Evolutionary conservation across 2,329 filamentous ascomycete species (phyloP).

Genomic region (Beauveria australis): DNA sequence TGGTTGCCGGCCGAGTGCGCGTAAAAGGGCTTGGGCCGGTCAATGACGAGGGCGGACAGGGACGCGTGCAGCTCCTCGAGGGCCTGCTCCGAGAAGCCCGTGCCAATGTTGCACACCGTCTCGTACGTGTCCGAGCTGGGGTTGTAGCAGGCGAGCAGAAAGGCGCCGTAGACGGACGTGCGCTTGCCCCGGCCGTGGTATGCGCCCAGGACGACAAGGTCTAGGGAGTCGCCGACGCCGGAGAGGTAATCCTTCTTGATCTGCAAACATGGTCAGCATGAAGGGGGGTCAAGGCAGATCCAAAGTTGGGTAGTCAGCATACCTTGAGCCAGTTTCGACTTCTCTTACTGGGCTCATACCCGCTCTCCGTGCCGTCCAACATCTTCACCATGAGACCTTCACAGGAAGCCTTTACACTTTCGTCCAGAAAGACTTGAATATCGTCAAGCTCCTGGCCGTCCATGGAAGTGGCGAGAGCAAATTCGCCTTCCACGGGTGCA

Average conservation of each 20-base stretch:
- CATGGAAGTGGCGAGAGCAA: slow-evolving; percentile 79
- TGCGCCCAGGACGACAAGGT: slow-evolving; percentile 89
- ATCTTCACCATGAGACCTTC: slow-evolving; percentile 99
- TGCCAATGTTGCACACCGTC: slow-evolving; percentile 96
- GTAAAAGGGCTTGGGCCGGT: slow-evolving; percentile 91
- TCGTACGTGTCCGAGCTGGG: slow-evolving; percentile 73
- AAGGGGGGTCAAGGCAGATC: neutral
- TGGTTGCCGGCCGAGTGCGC: slow-evolving; percentile 73
- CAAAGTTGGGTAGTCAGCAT: slow-evolving; percentile 17
- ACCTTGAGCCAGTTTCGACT: slow-evolving; percentile 98
- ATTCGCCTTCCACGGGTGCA: slow-evolving; percentile 74
- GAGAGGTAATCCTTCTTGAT: slow-evolving; percentile 98
- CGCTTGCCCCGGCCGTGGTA: slow-evolving; percentile 94
- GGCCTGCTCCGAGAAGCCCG: slow-evolving; percentile 88
- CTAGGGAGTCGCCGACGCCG: slow-evolving; percentile 88
- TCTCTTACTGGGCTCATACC: slow-evolving; percentile 92
- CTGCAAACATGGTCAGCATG: slow-evolving; percentile 31
- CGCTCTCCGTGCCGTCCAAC: slow-evolving; percentile 85
- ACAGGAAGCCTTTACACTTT: slow-evolving; percentile 90
- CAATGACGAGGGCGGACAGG: slow-evolving; percentile 72
- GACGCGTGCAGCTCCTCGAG: slow-evolving; percentile 78
- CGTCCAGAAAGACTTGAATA: slow-evolving; percentile 86
- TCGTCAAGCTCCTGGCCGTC: slow-evolving; percentile 85
- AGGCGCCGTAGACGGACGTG: slow-evolving; percentile 90
- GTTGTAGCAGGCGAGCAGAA: slow-evolving; percentile 92